Evolutionary conservation across 1,139 yeast species (phyloP).

Genomic region (Suhomyces chickasaworum): DNA sequence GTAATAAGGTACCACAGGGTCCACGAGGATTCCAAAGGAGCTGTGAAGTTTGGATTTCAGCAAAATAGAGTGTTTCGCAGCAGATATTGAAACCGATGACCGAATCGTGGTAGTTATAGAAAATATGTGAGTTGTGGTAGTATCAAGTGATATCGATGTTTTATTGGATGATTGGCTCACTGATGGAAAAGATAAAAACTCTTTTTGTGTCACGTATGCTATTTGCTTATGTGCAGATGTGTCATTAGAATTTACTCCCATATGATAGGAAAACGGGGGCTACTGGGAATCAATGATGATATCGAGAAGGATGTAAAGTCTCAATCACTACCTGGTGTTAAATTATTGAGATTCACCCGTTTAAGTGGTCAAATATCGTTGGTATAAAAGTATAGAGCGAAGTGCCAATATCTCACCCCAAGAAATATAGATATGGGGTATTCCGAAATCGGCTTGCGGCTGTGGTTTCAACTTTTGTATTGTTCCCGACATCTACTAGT

Average conservation of each 20-base stretch:
- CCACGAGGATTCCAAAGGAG: not conserved
- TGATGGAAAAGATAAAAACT: conserved; percentile 29
- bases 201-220: conserved; percentile 13
- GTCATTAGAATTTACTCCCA: not conserved
- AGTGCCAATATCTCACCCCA: not conserved
- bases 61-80: not conserved
- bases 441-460: conserved; percentile 7
- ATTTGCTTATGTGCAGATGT: not conserved
- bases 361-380: too few relatives aligned
- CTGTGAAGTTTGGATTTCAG: not conserved
- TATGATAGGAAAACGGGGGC: not conserved
- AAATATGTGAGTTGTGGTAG: not conserved
- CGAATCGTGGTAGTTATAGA: not conserved
- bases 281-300: too few relatives aligned
- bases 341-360: too few relatives aligned
- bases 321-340: too few relatives aligned
- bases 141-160: not conserved
- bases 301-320: too few relatives aligned
- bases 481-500: not conserved
- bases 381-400: too few relatives aligned
- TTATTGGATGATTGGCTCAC: conserved; percentile 13
- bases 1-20: not conserved
- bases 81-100: not conserved
- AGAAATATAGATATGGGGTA: not conserved
- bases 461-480: not conserved